Conservation (phyloP, 78 protist species). For the Emiliania huxleyi region DNA sequence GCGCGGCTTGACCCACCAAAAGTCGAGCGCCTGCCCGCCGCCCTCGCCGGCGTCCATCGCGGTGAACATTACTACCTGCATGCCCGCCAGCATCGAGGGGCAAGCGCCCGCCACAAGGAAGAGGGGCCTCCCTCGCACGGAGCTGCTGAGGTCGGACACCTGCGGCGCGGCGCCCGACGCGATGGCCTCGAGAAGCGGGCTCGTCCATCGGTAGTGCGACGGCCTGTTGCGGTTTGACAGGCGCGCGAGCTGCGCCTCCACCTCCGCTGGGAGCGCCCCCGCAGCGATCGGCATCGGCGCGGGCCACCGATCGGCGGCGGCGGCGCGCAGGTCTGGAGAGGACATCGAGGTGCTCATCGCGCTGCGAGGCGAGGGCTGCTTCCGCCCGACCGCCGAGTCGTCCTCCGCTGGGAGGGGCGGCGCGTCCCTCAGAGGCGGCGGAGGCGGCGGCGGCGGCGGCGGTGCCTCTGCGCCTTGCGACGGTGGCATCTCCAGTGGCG, state of each 20-base stretch:
- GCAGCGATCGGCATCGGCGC: too few species aligned
- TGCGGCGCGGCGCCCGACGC: not conserved
- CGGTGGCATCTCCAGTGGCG: too few species aligned
- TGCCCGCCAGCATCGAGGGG: not conserved
- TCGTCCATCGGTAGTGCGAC: not conserved
- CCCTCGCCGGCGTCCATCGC: not conserved
- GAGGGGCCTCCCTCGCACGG: not conserved
- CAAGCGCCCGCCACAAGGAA: not conserved
- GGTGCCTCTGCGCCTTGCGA: too few species aligned
- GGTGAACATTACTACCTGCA: not conserved
- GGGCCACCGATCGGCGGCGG: too few species aligned
- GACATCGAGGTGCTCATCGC: too few species aligned
- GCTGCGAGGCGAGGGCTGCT: too few species aligned
- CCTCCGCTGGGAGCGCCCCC: not conserved
- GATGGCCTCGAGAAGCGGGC: not conserved
- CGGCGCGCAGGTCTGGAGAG: too few species aligned
- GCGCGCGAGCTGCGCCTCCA: not conserved
- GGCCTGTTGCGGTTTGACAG: not conserved
- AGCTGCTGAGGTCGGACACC: not conserved
- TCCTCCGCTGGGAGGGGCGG: too few species aligned
- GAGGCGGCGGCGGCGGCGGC: too few species aligned
- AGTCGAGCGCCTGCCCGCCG: not conserved
- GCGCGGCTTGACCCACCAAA: not conserved
- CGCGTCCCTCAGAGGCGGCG: too few species aligned
- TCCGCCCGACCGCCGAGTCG: too few species aligned